phyloP scores from a whole-genome alignment of 495 filamentous ascomycete genomes.

The Staphylotrichum longicolle region DNA sequence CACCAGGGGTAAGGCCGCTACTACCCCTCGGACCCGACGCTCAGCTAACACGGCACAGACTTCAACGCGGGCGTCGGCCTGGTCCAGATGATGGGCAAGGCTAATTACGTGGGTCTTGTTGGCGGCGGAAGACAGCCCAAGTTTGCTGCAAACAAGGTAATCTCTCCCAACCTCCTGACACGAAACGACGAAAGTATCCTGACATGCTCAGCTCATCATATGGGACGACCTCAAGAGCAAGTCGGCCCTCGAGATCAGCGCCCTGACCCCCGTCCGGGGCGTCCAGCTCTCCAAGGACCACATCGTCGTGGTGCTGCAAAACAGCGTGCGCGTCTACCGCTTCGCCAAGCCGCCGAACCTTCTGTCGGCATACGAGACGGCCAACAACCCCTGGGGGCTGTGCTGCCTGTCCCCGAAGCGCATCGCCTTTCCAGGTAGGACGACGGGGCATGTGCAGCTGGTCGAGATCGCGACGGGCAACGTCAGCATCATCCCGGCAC shows the following conservation, averaged over 20 bases:
- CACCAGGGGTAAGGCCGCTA: conserved; percentile 40
- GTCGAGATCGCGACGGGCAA: conserved; percentile 78
- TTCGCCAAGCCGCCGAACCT: conserved; percentile 75
- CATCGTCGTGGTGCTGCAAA: conserved; percentile 77
- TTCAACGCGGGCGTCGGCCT: conserved; percentile 82
- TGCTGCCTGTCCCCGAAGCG: conserved; percentile 71
- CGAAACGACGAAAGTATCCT: too few relatives aligned
- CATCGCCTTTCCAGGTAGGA: conserved; percentile 79
- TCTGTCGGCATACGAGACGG: conserved; percentile 75
- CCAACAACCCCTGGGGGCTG: conserved; percentile 80
- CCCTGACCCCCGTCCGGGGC: conserved; percentile 65
- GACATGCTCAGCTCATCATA: conserved; percentile 62
- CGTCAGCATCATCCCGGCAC: conserved; percentile 92
- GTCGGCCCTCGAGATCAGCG: conserved; percentile 57
- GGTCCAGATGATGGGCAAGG: conserved; percentile 83
- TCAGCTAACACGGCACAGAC: conserved; percentile 49
- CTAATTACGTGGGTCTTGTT: conserved; percentile 85
- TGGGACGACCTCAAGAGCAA: conserved; percentile 88
- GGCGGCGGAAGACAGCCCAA: conserved; percentile 86
- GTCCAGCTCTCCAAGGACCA: conserved; percentile 73
- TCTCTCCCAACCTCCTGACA: neutral
- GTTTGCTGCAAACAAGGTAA: conserved; percentile 81
- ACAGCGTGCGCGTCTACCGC: conserved; percentile 77
- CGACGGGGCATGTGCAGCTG: conserved; percentile 85
- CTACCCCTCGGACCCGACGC: neutral